Percentiles rank a stretch among this genome's conserved stretches.
These are phyloP conservation scores for Rubroboletus pulcherrimus DNA, from an alignment of 768 basidiomycete genomes.

Conservation along the genomic window DNA sequence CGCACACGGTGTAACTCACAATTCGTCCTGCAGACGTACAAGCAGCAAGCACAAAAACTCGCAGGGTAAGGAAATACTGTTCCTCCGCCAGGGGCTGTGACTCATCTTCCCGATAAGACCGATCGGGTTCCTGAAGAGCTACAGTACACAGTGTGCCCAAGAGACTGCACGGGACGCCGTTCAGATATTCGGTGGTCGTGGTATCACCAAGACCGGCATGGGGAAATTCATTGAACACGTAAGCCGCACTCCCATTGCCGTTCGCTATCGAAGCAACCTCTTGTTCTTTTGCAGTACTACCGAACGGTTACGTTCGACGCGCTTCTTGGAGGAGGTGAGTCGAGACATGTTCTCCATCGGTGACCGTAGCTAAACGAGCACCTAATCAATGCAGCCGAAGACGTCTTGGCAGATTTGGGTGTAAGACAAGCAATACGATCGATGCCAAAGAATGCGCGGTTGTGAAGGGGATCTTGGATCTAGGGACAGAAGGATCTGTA, in stretches of 20 bases:
- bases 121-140: constrained; percentile 79
- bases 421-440: constrained; percentile 74
- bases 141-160: constrained; percentile 69
- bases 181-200: constrained; percentile 81
- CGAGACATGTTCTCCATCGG: neutral
- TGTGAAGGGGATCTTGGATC: constrained; percentile 35
- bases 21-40: constrained; percentile 46
- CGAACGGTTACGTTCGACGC: constrained; percentile 35
- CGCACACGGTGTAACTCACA: neutral
- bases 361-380: neutral
- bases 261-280: neutral
- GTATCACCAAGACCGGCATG: constrained; percentile 76
- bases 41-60: constrained; percentile 66
- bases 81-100: neutral
- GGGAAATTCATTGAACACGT: constrained; percentile 57
- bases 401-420: constrained; percentile 74
- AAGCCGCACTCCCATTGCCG: constrained; percentile 9
- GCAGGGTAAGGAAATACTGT: constrained; percentile 51
- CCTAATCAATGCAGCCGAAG: constrained; percentile 47
- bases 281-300: constrained; percentile 29
- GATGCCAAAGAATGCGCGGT: constrained; percentile 66
- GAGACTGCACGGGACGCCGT: constrained; percentile 78
- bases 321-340: constrained; percentile 61
- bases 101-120: constrained; percentile 39
- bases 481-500: neutral